Percentiles rank a stretch among this genome's conserved stretches.
Evolutionary conservation across 306 rosid genomes (phyloP).

Genomic region (Inga oerstediana): DNA sequence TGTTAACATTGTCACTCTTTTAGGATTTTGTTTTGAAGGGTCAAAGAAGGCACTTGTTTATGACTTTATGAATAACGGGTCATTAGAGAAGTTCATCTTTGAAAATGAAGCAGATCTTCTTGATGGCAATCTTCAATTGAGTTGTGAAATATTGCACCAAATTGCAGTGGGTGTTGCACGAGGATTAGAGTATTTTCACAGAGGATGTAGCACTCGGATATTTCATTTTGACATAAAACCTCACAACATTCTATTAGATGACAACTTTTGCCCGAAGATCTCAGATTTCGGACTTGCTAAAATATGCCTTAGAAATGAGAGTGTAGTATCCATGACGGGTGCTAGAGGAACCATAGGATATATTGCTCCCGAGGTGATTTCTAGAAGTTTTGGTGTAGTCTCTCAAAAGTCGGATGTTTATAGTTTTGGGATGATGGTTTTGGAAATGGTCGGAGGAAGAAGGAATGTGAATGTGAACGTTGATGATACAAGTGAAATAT

Average conservation of each 20-base stretch:
- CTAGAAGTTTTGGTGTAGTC: conserved; percentile 14
- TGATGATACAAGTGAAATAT: background rate
- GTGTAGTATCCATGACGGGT: conserved; percentile 22
- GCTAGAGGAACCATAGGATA: conserved; percentile 46
- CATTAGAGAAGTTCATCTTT: conserved; percentile 31
- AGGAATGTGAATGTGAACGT: background rate
- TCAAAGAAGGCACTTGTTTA: conserved; percentile 32
- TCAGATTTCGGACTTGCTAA: conserved; percentile 49
- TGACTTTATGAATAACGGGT: conserved; percentile 40
- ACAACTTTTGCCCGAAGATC: conserved; percentile 29
- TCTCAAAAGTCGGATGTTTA: conserved; percentile 13
- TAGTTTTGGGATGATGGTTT: background rate
- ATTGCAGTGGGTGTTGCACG: conserved; percentile 36
- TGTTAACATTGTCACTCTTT: background rate
- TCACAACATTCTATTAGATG: conserved; percentile 37
- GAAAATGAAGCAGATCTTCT: background rate
- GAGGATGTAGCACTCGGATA: conserved; percentile 38
- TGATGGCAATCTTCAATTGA: background rate
- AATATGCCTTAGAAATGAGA: conserved; percentile 23
- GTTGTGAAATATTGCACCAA: conserved; percentile 15
- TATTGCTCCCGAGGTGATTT: conserved; percentile 25
- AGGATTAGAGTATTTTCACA: conserved; percentile 34
- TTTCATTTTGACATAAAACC: conserved; percentile 50
- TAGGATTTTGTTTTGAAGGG: background rate
- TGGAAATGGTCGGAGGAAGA: background rate